A percentile compares a stretch with the other conserved stretches of the same genome.
These are phyloP conservation scores for Rhipidocladum racemiflorum DNA, from an alignment of 176 grass and related monocot species.

Conservation along the genomic window DNA sequence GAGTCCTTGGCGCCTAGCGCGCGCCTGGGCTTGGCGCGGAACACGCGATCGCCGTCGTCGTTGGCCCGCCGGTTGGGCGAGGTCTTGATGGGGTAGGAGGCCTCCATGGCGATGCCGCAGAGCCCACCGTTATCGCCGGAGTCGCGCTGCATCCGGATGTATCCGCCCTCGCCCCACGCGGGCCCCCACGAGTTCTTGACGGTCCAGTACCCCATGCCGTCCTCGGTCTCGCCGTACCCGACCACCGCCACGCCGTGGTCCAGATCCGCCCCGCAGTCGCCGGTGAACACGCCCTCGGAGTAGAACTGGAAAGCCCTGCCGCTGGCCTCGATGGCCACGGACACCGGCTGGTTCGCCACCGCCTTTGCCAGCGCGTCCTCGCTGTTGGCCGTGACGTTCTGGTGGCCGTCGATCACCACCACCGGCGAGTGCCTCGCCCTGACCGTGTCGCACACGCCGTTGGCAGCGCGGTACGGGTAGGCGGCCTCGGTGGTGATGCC, in stretches of 20 bases:
- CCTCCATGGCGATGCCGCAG: slow-evolving; percentile 87
- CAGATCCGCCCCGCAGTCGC: slow-evolving; percentile 59
- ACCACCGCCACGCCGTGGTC: slow-evolving; percentile 80
- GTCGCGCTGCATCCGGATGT: slow-evolving; percentile 68
- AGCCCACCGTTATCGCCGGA: slow-evolving; percentile 40
- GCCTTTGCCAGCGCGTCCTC: slow-evolving; percentile 61
- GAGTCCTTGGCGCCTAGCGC: slow-evolving; percentile 23
- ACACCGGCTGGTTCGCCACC: slow-evolving; percentile 68
- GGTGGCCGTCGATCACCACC: slow-evolving; percentile 63
- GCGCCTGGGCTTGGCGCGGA: slow-evolving; percentile 7
- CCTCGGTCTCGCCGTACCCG: slow-evolving; percentile 53
- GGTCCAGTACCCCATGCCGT: slow-evolving; percentile 59
- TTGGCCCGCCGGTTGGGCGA: slow-evolving; percentile 45
- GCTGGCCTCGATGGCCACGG: slow-evolving; percentile 65
- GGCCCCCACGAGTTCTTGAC: slow-evolving; percentile 83
- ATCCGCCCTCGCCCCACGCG: slow-evolving; percentile 60
- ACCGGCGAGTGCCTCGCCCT: slow-evolving; percentile 16
- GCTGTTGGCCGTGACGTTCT: slow-evolving; percentile 50
- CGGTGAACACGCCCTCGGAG: slow-evolving; percentile 76
- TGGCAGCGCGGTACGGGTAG: slow-evolving; percentile 59
- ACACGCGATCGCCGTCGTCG: slow-evolving; percentile 23
- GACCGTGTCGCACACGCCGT: slow-evolving; percentile 53
- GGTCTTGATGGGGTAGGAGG: slow-evolving; percentile 69
- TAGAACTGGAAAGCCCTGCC: slow-evolving; percentile 70
- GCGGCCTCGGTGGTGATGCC: slow-evolving; percentile 58